Percentiles rank a stretch among this genome's conserved stretches.
Evolutionary conservation across 2,329 filamentous ascomycete genomes (phyloP).

Genomic region (Alternaria dauci): DNA sequence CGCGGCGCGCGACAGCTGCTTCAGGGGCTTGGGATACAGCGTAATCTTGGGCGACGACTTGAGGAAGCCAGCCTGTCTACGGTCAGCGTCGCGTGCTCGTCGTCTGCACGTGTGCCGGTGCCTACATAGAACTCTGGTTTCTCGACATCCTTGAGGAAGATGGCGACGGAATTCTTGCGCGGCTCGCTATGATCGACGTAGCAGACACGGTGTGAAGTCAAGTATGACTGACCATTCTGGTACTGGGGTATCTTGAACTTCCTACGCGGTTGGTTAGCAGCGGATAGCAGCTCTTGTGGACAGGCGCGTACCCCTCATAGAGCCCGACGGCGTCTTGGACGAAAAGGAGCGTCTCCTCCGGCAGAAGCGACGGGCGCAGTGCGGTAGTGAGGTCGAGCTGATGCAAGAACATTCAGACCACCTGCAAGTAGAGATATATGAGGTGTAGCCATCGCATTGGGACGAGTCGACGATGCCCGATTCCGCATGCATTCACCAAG

Average conservation of each 20-base stretch:
- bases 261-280: slow-evolving; percentile 57
- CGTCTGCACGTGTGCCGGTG: background rate
- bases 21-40: slow-evolving; percentile 80
- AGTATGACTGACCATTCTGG: slow-evolving; percentile 94
- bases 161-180: slow-evolving; percentile 80
- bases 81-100: slow-evolving; percentile 20
- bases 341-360: slow-evolving; percentile 93
- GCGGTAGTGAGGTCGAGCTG: slow-evolving; percentile 95
- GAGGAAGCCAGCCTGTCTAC: slow-evolving; percentile 78
- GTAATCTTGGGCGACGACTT: slow-evolving; percentile 96
- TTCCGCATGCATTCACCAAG: slow-evolving; percentile 20
- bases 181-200: slow-evolving; percentile 92
- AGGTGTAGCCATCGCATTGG: slow-evolving; percentile 23
- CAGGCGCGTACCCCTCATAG: slow-evolving; percentile 84
- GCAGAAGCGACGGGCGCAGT: slow-evolving; percentile 87
- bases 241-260: slow-evolving; percentile 95
- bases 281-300: slow-evolving; percentile 10
- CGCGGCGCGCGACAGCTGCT: slow-evolving; percentile 66
- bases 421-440: slow-evolving; percentile 24
- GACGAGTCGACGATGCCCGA: slow-evolving; percentile 11
- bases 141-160: slow-evolving; percentile 92
- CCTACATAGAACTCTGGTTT: slow-evolving; percentile 73
- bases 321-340: slow-evolving; percentile 97
- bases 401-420: slow-evolving; percentile 92
- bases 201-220: slow-evolving; percentile 94